Conservation (phyloP, 768 basidiomycete genomes). For the Boletus barrowsii region DNA sequence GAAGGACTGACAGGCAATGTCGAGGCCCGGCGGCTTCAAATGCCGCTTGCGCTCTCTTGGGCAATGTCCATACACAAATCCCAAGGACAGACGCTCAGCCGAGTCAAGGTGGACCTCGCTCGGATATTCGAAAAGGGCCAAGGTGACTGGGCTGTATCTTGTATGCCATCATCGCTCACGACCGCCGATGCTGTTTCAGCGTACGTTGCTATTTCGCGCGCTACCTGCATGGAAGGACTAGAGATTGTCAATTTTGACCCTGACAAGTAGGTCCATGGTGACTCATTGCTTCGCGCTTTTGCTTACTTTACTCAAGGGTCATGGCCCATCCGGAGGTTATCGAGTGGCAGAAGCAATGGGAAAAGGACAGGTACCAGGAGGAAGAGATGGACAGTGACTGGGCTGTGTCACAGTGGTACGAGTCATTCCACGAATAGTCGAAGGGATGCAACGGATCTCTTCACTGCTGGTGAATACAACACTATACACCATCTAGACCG, state of each 20-base stretch:
- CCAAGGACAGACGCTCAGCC: conserved; percentile 92
- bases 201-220: conserved; percentile 39
- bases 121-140: conserved; percentile 88
- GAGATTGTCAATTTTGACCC: conserved; percentile 38
- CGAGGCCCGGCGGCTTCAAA: conserved; percentile 43
- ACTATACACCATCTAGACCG: neutral
- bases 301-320: conserved; percentile 26
- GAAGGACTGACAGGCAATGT: conserved; percentile 31
- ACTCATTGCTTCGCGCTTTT: neutral
- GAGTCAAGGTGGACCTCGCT: conserved; percentile 89
- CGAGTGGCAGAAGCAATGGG: conserved; percentile 31
- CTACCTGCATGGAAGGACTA: conserved; percentile 39
- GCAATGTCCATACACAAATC: conserved; percentile 99
- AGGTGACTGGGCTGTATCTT: conserved; percentile 25
- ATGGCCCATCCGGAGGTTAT: conserved; percentile 36
- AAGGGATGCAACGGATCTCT: neutral
- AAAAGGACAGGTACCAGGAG: conserved; percentile 23
- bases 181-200: conserved; percentile 13
- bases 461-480: conserved; percentile 2
- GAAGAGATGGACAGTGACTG: conserved; percentile 35
- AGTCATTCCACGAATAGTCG: conserved; percentile 21
- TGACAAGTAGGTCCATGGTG: conserved; percentile 22
- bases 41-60: conserved; percentile 89
- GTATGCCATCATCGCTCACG: neutral
- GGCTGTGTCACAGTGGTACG: conserved; percentile 31